These are phyloP conservation scores for Berkeleyomyces rouxiae DNA, from an alignment of 2,329 filamentous ascomycete species.

Conservation along the genomic window DNA sequence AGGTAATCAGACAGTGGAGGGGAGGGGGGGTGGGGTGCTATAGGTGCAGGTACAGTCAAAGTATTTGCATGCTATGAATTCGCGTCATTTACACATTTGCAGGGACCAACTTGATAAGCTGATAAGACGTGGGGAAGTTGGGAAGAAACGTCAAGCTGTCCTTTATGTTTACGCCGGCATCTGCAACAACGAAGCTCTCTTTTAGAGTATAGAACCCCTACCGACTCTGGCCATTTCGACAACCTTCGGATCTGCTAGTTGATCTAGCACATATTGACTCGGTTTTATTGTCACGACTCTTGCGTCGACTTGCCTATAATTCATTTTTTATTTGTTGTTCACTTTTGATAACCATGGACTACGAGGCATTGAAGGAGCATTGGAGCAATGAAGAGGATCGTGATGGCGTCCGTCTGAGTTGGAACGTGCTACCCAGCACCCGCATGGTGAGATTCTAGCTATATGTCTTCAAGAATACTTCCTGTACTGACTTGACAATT, in stretches of 20 bases:
- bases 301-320: not conserved
- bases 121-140: constrained; percentile 2
- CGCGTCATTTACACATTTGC: not conserved
- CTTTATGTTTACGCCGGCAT: not conserved
- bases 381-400: constrained; percentile 94
- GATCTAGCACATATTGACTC: too few species aligned
- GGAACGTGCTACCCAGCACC: constrained; percentile 97
- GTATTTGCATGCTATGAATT: too few species aligned
- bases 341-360: constrained; percentile 48
- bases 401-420: constrained; percentile 89
- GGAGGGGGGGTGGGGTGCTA: too few species aligned
- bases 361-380: constrained; percentile 83
- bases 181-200: not conserved
- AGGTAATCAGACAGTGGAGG: not conserved
- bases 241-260: too few species aligned
- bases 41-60: too few species aligned
- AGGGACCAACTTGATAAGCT: not conserved
- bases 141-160: constrained; percentile 6
- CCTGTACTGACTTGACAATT: constrained; percentile 18
- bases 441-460: constrained; percentile 69
- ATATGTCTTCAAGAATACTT: not conserved
- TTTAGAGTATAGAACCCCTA: too few species aligned
- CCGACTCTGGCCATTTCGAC: too few species aligned
- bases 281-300: not conserved
- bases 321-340: not conserved